Base-by-base conservation (phyloP, 352 stramenopile genomes). In the Pythium dissimile region DNA sequence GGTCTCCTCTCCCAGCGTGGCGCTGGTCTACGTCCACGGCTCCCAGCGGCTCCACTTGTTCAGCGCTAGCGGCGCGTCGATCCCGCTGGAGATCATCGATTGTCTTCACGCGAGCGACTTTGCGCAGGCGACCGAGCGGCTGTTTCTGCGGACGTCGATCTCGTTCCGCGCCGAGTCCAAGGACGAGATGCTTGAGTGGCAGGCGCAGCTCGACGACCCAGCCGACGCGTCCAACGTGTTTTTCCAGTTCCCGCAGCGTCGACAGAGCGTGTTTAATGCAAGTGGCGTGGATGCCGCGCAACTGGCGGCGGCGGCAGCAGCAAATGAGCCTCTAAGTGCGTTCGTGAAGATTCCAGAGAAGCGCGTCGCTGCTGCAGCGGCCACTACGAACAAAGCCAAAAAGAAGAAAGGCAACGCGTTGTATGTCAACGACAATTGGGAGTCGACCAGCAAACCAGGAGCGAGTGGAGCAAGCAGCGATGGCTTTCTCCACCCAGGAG, bases 101-200 rank as follows among this genome's bases (percentile, higher is more conserved):
- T 69, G 64, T 70, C 56, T 81, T 18, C 77, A 85, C 51, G 77
- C 77, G 32, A 66, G 65, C 16, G 69, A 87, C 45, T 86, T 85
- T 52, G 58, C 79, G 31, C 52, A 34, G 2, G 62, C 54, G 1
- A 62, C 73, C 20, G 64, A 66, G 5, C 67, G 61, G 27, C 50
- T 66, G 41, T 62, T 71, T n/a, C 30, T 86, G 28, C 73, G 75
- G 24, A 75, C 68, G 56, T 71, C 65, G 0, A 34, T 86, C 21
- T 69, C 77, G 47, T 13, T 89, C 13, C 7, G 54, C 13, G 70
- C 46, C 0, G 60, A 21, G 34, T 64, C 37, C 54, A 54, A 0
- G 59, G 47, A 30, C 5, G 28, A 62, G 43, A 41, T 54, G 21
- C 10, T 32, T 1, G 28, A 32, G 53, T 46, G 26, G 31, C 30